Conservation (phyloP, 805 yeast species). For the Priceomyces medius region DNA sequence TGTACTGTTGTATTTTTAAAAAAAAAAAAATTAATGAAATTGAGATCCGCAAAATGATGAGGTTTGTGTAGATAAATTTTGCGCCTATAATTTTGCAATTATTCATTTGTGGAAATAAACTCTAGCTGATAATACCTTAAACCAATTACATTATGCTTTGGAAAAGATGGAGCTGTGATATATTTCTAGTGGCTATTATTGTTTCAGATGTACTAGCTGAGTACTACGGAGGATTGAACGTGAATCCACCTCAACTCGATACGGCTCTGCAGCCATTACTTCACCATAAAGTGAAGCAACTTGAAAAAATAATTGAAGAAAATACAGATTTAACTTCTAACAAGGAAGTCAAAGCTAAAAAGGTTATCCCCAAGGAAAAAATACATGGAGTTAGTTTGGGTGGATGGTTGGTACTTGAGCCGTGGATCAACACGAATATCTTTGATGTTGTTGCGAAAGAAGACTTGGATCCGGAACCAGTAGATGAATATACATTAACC, state of each 20-base stretch:
- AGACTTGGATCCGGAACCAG: slow-evolving; percentile 39
- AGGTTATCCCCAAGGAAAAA: slow-evolving; percentile 3
- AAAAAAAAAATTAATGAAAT: slow-evolving; percentile 1
- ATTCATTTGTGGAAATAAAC: neutral
- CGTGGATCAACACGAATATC: slow-evolving; percentile 66
- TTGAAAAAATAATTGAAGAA: neutral
- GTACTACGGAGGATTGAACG: neutral
- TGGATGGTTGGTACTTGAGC: slow-evolving; percentile 73
- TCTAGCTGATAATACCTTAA: no score
- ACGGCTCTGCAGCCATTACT: neutral
- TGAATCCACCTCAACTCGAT: neutral
- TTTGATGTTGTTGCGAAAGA: slow-evolving; percentile 38
- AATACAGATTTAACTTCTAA: no score
- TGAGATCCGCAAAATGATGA: slow-evolving; percentile 4
- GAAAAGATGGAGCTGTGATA: no score
- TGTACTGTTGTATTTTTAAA: neutral
- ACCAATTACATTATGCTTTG: no score
- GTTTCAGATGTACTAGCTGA: no score
- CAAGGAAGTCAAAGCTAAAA: neutral
- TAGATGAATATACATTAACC: slow-evolving; percentile 61
- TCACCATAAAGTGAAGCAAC: neutral
- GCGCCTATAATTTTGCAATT: slow-evolving; percentile 3
- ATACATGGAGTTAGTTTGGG: slow-evolving; percentile 42
- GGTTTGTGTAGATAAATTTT: slow-evolving; percentile 2
- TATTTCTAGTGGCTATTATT: no score